Percentiles rank a stretch among this genome's conserved stretches.
Evolutionary conservation across 768 basidiomycete species (phyloP).

Genomic region (Sporobolomyces phaffii): DNA sequence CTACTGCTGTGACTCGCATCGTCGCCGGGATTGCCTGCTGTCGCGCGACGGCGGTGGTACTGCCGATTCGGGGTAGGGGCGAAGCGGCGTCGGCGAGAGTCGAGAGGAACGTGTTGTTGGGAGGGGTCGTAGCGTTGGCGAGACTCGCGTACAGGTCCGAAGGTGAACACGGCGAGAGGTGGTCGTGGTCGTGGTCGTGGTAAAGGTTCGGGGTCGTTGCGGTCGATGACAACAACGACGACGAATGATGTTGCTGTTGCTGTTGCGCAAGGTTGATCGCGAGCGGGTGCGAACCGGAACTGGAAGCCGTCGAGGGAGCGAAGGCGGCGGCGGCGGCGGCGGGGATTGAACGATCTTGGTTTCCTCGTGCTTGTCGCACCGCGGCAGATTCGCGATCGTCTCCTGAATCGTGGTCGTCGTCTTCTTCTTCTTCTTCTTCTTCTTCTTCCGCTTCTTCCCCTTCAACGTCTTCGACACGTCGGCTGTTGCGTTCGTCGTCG

Average conservation of each 20-base stretch:
- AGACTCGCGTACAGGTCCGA: slow-evolving; percentile 2
- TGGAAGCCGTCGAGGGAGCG: no score
- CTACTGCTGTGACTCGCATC: no score
- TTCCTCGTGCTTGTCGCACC: no score
- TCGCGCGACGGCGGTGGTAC: no score
- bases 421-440: background rate
- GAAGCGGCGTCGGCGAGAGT: slow-evolving; percentile 44
- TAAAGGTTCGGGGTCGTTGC: no score
- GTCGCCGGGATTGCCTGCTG: background rate
- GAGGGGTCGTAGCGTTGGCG: slow-evolving; percentile 44
- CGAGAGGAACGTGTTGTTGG: slow-evolving; percentile 48
- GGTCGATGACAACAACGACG: background rate
- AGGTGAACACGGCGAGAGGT: background rate
- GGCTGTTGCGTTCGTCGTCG: background rate
- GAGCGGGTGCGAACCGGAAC: background rate
- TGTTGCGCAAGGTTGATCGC: no score
- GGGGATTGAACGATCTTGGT: no score
- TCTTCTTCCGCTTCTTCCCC: background rate
- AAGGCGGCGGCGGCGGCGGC: no score
- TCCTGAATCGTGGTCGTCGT: no score
- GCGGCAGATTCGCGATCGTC: no score
- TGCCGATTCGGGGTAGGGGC: background rate
- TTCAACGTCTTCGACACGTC: background rate
- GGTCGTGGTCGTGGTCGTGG: no score
- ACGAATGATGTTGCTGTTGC: no score